These are phyloP conservation scores for Termitomyces sp. DNA, from an alignment of 768 basidiomycete genomes.

Conservation along the genomic window DNA sequence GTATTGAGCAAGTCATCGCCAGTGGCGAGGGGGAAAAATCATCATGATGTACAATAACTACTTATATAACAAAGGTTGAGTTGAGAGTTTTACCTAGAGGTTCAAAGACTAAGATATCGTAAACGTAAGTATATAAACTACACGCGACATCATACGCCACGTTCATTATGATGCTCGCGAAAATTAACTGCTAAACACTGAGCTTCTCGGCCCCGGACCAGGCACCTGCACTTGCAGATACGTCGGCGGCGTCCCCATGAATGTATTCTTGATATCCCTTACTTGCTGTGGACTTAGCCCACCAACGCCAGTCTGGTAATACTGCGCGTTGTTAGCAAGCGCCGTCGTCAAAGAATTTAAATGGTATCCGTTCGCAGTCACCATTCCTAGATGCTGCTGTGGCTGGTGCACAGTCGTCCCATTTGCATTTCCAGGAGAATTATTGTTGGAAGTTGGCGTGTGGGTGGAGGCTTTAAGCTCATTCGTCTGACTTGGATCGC, in stretches of 20 bases:
- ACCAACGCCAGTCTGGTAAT: slow-evolving; percentile 29
- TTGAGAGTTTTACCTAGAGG: background rate
- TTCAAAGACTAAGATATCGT: slow-evolving; percentile 3
- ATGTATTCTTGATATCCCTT: slow-evolving; percentile 55
- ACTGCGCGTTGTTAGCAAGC: slow-evolving; percentile 33
- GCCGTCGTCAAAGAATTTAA: slow-evolving; percentile 34
- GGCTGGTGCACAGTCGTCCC: slow-evolving; percentile 32
- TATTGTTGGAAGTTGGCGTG: background rate
- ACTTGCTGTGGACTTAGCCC: slow-evolving; percentile 54
- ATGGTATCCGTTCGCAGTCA: slow-evolving; percentile 45
- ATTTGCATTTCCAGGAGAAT: slow-evolving; percentile 6
- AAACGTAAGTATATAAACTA: background rate
- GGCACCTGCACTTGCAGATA: slow-evolving; percentile 16
- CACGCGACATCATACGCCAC: background rate
- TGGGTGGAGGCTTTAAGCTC: slow-evolving; percentile 19
- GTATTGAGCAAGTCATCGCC: too few relatives aligned
- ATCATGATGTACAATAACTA: slow-evolving; percentile 4
- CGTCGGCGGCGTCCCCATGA: slow-evolving; percentile 31
- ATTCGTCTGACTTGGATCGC: slow-evolving; percentile 17
- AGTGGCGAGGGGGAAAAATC: background rate
- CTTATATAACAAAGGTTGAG: background rate
- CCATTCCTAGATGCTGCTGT: slow-evolving; percentile 13
- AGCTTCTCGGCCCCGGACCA: slow-evolving; percentile 12
- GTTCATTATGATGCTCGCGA: background rate
- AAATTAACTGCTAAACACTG: slow-evolving; percentile 13